Evolutionary conservation across 2,329 filamentous ascomycete species (phyloP).

Genomic region (Calonectria leucothoes): DNA sequence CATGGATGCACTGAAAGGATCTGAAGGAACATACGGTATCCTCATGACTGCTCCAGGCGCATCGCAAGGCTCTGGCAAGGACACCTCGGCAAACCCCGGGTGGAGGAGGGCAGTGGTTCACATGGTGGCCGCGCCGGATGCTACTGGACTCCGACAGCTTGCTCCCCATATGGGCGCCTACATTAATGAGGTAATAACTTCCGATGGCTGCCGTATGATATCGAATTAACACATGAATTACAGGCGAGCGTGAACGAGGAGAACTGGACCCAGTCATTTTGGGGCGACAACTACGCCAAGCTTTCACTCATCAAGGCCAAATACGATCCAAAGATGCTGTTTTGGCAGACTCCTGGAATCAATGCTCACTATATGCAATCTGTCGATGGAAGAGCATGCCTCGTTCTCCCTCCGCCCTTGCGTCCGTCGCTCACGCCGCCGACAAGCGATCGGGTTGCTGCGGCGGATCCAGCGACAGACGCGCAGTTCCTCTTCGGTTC

Average conservation of each 20-base stretch:
- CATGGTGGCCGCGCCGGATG: background rate
- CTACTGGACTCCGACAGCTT: background rate
- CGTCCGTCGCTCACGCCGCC: background rate
- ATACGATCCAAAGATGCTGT: background rate
- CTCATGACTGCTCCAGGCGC: background rate
- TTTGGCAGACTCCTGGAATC: background rate
- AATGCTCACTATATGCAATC: background rate
- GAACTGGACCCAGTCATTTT: background rate
- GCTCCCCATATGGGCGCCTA: background rate
- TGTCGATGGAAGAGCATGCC: background rate
- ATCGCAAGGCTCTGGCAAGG: background rate
- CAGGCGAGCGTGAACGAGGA: background rate
- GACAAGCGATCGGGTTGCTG: background rate
- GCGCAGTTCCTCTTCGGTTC: background rate
- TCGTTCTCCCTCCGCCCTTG: background rate
- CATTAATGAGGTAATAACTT: background rate
- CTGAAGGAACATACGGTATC: background rate
- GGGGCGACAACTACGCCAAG: background rate
- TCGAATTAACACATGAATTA: background rate
- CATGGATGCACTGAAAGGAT: background rate
- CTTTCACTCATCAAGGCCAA: background rate
- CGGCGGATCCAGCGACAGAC: background rate
- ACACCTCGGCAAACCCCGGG: background rate
- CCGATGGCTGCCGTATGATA: too few species aligned
- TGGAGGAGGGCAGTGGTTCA: background rate